Evolutionary conservation across 2,329 filamentous ascomycete species (phyloP).

Genomic region (Paecilomyces formosus): DNA sequence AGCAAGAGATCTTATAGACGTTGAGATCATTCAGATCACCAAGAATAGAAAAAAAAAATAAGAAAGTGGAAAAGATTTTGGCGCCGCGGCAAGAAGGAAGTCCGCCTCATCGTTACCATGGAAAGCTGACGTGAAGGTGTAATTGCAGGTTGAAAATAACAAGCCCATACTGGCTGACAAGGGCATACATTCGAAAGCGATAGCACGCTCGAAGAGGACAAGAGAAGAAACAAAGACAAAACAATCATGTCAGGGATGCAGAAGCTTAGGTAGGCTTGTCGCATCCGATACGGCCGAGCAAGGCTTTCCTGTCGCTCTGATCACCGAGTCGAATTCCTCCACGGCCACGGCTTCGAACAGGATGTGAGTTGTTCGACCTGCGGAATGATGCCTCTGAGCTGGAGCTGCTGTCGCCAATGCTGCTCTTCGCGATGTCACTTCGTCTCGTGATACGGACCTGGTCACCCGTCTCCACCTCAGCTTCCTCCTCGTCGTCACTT

Average conservation of each 20-base stretch:
- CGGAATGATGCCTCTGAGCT: slow-evolving; percentile 24
- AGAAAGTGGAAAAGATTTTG: not conserved
- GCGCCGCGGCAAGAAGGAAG: not conserved
- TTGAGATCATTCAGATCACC: not conserved
- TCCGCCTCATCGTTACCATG: not conserved
- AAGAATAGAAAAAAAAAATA: not conserved
- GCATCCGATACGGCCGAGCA: slow-evolving; percentile 74
- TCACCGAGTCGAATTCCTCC: slow-evolving; percentile 31
- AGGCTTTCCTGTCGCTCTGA: slow-evolving; percentile 54
- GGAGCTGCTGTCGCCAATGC: slow-evolving; percentile 16
- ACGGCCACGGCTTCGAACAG: slow-evolving; percentile 27
- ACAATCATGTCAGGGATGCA: not conserved
- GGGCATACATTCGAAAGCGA: not conserved
- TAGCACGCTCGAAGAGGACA: slow-evolving; percentile 5
- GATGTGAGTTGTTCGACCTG: slow-evolving; percentile 24
- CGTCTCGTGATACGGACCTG: slow-evolving; percentile 10
- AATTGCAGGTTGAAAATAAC: not conserved
- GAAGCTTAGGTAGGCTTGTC: slow-evolving; percentile 52
- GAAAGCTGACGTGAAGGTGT: not conserved
- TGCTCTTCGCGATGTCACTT: slow-evolving; percentile 15
- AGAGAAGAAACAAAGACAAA: not conserved
- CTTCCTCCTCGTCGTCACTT: slow-evolving; percentile 76
- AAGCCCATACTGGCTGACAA: not conserved
- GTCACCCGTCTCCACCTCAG: slow-evolving; percentile 46
- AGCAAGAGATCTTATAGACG: not conserved